phyloP scores from a whole-genome alignment of 306 rosid species.

The Bauhinia variegata region DNA sequence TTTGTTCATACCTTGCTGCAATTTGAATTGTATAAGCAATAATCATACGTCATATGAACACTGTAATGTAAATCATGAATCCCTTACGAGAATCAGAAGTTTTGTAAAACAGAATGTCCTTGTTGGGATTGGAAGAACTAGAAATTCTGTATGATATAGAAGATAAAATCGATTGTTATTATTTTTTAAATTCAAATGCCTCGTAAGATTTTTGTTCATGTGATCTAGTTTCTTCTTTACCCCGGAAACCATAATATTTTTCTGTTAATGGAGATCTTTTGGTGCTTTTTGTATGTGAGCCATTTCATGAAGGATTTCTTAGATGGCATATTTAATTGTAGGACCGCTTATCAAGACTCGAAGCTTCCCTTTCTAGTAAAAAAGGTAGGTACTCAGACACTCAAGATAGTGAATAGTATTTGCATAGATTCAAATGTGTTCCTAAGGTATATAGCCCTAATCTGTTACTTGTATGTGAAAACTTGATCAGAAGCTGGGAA shows the following conservation, averaged over 20 bases:
- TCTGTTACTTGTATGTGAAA: conserved; percentile 12
- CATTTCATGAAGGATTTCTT: conserved; percentile 21
- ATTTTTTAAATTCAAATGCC: background rate
- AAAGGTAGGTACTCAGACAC: conserved; percentile 55
- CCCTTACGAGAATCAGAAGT: background rate
- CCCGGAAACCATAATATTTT: conserved; percentile 9
- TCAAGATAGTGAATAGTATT: too few species aligned
- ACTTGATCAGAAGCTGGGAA: conserved; percentile 51
- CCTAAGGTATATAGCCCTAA: conserved; percentile 18
- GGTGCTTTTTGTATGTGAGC: background rate
- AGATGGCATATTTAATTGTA: conserved; percentile 31
- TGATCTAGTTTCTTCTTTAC: conserved; percentile 13
- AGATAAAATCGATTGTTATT: background rate
- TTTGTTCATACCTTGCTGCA: background rate
- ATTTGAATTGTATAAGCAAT: background rate
- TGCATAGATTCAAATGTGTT: background rate
- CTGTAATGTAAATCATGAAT: background rate
- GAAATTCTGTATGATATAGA: background rate
- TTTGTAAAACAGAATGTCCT: background rate
- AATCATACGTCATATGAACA: background rate
- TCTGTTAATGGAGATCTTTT: background rate
- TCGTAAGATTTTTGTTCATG: conserved; percentile 7
- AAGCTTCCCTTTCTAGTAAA: conserved; percentile 62
- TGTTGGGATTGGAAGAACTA: background rate
- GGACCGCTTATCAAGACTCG: conserved; percentile 79